Evolutionary conservation across 495 filamentous ascomycete species (phyloP).

Genomic region (Clohesyomyces aquaticus): DNA sequence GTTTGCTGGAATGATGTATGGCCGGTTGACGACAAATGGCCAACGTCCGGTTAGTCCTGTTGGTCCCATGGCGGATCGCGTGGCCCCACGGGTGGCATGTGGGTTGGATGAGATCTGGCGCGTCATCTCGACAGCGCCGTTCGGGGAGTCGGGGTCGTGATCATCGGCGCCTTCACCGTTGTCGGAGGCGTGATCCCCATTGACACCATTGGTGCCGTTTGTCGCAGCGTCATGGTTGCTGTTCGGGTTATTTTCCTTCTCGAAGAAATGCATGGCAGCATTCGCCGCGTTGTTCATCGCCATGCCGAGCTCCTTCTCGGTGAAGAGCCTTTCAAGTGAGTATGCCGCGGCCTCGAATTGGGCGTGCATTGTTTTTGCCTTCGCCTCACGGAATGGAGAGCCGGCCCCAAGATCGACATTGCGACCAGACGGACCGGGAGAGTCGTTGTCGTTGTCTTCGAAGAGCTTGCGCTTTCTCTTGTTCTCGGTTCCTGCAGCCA

Average conservation of each 20-base stretch:
- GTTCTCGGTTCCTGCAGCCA: slow-evolving; percentile 60
- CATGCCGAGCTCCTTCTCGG: slow-evolving; percentile 84
- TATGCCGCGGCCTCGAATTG: slow-evolving; percentile 58
- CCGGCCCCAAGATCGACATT: slow-evolving; percentile 51
- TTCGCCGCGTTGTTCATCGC: slow-evolving; percentile 50
- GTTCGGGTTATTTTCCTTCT: slow-evolving; percentile 41
- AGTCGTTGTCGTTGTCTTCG: slow-evolving; percentile 68
- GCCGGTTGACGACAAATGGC: slow-evolving; percentile 34
- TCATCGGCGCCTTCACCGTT: slow-evolving; percentile 33
- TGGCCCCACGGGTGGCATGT: slow-evolving; percentile 45
- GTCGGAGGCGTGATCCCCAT: slow-evolving; percentile 27
- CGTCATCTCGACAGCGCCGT: slow-evolving; percentile 46
- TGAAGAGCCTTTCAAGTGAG: slow-evolving; percentile 88
- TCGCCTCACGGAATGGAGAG: slow-evolving; percentile 60
- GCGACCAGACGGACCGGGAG: slow-evolving; percentile 55
- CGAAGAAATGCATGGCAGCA: slow-evolving; percentile 48
- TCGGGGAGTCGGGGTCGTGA: slow-evolving; percentile 29
- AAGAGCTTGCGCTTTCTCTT: slow-evolving; percentile 79
- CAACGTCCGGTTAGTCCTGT: slow-evolving; percentile 24
- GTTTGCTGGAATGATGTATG: slow-evolving; percentile 42
- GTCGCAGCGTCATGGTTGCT: slow-evolving; percentile 30
- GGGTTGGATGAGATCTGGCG: slow-evolving; percentile 44
- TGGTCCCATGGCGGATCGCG: slow-evolving; percentile 42
- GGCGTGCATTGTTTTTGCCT: slow-evolving; percentile 57
- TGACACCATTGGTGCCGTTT: slow-evolving; percentile 38